phyloP scores from a whole-genome alignment of 441 rosid species.

The Gossypium aridum region DNA sequence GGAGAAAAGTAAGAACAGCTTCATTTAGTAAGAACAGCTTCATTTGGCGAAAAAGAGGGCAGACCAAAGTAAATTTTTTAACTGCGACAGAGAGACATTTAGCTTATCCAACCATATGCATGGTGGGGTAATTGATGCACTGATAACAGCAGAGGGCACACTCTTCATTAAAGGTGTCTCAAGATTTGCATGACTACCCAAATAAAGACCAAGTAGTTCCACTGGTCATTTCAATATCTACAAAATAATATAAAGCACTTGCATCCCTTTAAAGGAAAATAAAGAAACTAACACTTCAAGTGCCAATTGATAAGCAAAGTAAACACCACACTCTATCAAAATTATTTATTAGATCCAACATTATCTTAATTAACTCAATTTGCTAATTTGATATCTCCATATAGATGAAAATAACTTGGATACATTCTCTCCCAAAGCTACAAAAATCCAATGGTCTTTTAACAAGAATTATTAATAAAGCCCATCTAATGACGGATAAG shows the following conservation, averaged over 20 bases:
- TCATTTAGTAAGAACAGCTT: not conserved
- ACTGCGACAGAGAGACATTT: not conserved
- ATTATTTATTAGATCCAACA: slow-evolving; percentile 5
- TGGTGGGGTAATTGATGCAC: not conserved
- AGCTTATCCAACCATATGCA: slow-evolving; percentile 4
- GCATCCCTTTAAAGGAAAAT: not conserved
- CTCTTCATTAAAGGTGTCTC: not conserved
- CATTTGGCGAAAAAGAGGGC: slow-evolving; percentile 2
- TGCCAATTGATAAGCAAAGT: not conserved
- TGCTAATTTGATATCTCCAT: not conserved
- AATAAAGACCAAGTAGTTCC: not conserved
- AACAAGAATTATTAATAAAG: not conserved
- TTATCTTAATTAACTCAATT: not conserved
- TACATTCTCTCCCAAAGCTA: not conserved
- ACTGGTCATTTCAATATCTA: not conserved
- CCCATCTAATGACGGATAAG: not conserved
- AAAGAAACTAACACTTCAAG: not conserved
- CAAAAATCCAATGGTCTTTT: not conserved
- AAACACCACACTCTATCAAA: not conserved
- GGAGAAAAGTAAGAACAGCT: not conserved
- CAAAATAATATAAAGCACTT: not conserved
- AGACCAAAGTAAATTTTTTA: not conserved
- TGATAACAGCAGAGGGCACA: not conserved
- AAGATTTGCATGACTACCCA: not conserved
- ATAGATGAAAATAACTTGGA: not conserved